These are phyloP conservation scores for Claviceps fusiformis DNA, from an alignment of 2,329 filamentous ascomycete species.

Conservation along the genomic window DNA sequence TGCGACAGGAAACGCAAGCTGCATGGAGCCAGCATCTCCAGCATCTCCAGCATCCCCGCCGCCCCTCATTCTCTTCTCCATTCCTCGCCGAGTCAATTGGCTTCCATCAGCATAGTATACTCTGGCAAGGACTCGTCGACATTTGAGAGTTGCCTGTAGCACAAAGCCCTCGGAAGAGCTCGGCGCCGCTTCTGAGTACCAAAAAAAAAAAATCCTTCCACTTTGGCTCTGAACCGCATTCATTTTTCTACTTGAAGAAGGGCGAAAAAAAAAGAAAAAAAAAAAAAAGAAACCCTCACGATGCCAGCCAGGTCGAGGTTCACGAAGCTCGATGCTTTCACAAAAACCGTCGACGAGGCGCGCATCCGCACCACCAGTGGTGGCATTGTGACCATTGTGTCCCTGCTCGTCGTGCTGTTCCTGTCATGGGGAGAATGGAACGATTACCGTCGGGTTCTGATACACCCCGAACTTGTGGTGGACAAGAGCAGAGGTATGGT, in stretches of 20 bases:
- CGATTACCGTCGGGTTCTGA: slow-evolving; percentile 74
- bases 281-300: background rate
- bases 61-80: background rate
- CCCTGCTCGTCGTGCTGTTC: slow-evolving; percentile 75
- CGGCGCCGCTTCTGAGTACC: background rate
- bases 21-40: background rate
- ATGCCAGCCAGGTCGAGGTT: slow-evolving; percentile 93
- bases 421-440: slow-evolving; percentile 91
- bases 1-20: background rate
- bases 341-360: slow-evolving; percentile 97
- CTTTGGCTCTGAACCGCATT: background rate
- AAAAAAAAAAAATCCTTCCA: background rate
- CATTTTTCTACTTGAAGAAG: no score
- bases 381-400: slow-evolving; percentile 86
- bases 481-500: slow-evolving; percentile 81
- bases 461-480: slow-evolving; percentile 86
- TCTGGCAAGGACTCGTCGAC: background rate
- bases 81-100: background rate
- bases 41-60: background rate
- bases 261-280: no score
- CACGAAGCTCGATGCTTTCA: slow-evolving; percentile 94
- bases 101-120: background rate
- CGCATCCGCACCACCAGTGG: slow-evolving; percentile 90
- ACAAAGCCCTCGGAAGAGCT: background rate
- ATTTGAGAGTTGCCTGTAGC: background rate